A percentile compares a stretch with the other conserved stretches of the same genome.
These are phyloP conservation scores for Penicillium sp. DNA, from an alignment of 2,329 filamentous ascomycete species.

Conservation along the genomic window DNA sequence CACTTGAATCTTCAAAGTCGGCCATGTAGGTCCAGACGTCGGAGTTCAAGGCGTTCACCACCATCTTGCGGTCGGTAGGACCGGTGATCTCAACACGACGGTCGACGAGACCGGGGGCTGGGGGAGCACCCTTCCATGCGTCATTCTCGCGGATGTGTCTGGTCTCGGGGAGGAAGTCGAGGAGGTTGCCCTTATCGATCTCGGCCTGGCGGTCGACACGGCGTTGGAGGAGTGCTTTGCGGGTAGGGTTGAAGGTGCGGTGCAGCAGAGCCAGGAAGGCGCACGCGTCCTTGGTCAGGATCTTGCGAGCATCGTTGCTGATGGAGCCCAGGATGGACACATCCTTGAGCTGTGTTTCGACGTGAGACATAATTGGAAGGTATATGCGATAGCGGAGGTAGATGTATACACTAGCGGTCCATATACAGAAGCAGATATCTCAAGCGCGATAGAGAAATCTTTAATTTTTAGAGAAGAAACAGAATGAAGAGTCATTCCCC, in stretches of 20 bases:
- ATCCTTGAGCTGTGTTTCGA: slow-evolving; percentile 79
- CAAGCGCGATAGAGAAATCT: not conserved
- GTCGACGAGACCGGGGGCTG: slow-evolving; percentile 89
- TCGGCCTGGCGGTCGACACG: slow-evolving; percentile 85
- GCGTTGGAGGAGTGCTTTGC: slow-evolving; percentile 85
- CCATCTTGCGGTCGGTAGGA: slow-evolving; percentile 97
- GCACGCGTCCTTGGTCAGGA: slow-evolving; percentile 85
- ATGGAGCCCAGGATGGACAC: slow-evolving; percentile 82
- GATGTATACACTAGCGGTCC: not conserved
- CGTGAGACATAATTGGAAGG: slow-evolving; percentile 61
- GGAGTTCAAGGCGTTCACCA: slow-evolving; percentile 93
- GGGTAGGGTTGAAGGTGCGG: slow-evolving; percentile 86
- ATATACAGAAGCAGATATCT: not conserved
- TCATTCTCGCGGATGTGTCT: slow-evolving; percentile 92
- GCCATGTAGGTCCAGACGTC: slow-evolving; percentile 99
- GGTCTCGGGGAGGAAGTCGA: slow-evolving; percentile 95
- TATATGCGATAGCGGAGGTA: not conserved
- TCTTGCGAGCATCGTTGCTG: slow-evolving; percentile 79
- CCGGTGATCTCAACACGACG: slow-evolving; percentile 96
- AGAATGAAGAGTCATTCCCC: not conserved
- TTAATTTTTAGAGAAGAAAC: not conserved
- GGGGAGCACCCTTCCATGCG: slow-evolving; percentile 88
- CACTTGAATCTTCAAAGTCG: slow-evolving; percentile 95
- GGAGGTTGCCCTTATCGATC: slow-evolving; percentile 84
- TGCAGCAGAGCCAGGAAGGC: slow-evolving; percentile 94